Conservation (phyloP, 192 early-diverging fungal species). For the Neocallimastix lanati region DNA sequence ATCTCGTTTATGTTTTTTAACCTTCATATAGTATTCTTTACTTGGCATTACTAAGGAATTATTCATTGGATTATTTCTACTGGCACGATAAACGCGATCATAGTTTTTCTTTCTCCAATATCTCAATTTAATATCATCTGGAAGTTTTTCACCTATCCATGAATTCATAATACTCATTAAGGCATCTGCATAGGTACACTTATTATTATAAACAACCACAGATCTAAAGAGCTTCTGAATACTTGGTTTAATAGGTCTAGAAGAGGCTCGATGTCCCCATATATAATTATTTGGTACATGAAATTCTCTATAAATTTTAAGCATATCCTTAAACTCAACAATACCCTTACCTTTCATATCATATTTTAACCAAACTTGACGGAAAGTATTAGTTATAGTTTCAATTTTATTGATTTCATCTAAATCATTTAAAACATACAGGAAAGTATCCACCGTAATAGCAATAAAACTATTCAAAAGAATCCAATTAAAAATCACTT, state of each 20-base stretch:
- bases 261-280: background rate
- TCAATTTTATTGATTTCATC: background rate
- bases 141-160: background rate
- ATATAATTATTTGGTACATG: background rate
- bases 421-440: background rate
- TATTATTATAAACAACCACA: background rate
- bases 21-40: background rate
- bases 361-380: background rate
- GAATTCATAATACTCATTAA: background rate
- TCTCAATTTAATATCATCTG: background rate
- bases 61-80: background rate
- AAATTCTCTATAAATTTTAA: background rate
- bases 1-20: background rate
- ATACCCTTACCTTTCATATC: background rate
- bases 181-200: background rate
- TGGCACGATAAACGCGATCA: background rate
- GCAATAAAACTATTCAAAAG: background rate
- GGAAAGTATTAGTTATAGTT: background rate
- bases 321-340: background rate
- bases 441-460: background rate
- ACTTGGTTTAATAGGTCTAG: background rate
- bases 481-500: background rate
- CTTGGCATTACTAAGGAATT: background rate
- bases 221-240: background rate
- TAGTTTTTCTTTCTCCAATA: background rate